These are phyloP conservation scores for Lasiosphaeria hispida DNA, from an alignment of 495 filamentous ascomycete genomes.

Conservation along the genomic window DNA sequence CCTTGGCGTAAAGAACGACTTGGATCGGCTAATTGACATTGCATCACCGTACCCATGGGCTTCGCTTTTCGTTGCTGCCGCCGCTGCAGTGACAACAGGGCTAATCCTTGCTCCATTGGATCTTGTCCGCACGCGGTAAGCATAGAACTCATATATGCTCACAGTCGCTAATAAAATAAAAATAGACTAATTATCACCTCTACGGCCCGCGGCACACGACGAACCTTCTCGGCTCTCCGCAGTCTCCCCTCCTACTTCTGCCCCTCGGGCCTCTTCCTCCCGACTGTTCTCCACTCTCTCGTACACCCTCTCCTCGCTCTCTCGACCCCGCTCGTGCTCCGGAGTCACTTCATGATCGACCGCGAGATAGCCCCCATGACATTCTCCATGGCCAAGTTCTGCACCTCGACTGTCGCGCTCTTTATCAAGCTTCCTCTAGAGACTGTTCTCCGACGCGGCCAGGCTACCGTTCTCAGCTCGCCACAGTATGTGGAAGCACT, in stretches of 20 bases:
- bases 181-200: constrained; percentile 78
- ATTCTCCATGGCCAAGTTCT: constrained; percentile 76
- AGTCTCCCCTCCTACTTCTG: constrained; percentile 74
- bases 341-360: constrained; percentile 74
- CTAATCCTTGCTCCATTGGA: constrained; percentile 83
- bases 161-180: too few species aligned
- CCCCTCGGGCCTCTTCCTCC: constrained; percentile 65
- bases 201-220: constrained; percentile 66
- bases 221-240: constrained; percentile 70
- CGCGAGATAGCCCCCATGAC: constrained; percentile 73
- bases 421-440: constrained; percentile 85
- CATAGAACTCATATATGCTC: neutral
- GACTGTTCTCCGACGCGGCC: constrained; percentile 84
- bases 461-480: constrained; percentile 61
- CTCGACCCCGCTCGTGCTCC: constrained; percentile 77
- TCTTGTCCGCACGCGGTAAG: constrained; percentile 76
- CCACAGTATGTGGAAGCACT: constrained; percentile 43
- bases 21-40: constrained; percentile 52
- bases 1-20: constrained; percentile 57
- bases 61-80: constrained; percentile 74
- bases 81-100: constrained; percentile 76
- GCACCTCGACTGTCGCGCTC: constrained; percentile 72
- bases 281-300: constrained; percentile 82
- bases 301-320: constrained; percentile 77
- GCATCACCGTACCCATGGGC: constrained; percentile 71